Conservation (phyloP, 805 yeast species). For the Yarrowia keelungensis region DNA sequence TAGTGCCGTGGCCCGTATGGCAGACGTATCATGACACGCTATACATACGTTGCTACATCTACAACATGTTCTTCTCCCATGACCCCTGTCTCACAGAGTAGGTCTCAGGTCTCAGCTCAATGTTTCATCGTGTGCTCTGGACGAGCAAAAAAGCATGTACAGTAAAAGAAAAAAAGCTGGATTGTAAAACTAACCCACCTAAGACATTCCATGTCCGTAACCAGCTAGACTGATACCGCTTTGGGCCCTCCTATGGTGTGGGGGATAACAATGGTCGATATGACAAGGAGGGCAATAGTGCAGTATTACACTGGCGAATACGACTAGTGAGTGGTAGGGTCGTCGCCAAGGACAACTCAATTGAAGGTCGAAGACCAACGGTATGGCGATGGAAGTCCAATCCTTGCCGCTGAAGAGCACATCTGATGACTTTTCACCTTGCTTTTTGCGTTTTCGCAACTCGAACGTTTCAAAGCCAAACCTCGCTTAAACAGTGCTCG, state of each 20-base stretch:
- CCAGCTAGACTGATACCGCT: conserved; percentile 10
- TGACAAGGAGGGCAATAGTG: background rate
- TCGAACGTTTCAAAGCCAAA: conserved; percentile 1
- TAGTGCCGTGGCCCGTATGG: too few relatives aligned
- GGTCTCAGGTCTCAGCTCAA: conserved; percentile 13
- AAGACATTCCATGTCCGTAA: conserved; percentile 17
- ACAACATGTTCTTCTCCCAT: background rate
- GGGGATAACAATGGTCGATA: background rate
- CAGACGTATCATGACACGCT: too few relatives aligned
- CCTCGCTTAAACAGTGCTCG: background rate
- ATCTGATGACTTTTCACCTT: background rate
- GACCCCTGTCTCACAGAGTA: conserved; percentile 10
- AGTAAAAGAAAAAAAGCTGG: too few relatives aligned
- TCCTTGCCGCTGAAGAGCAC: background rate
- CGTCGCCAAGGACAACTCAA: background rate
- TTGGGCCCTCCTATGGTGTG: conserved; percentile 2
- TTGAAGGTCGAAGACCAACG: background rate
- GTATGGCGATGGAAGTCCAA: too few relatives aligned
- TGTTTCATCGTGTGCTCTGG: conserved; percentile 26
- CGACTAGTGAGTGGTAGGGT: background rate
- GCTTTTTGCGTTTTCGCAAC: background rate
- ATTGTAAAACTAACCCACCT: background rate
- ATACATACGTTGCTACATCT: too few relatives aligned
- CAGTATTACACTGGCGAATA: conserved; percentile 1
- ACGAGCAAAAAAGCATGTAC: background rate